Evolutionary conservation across 2,329 filamentous ascomycete genomes (phyloP).

Genomic region (Purpureocillium takamizusanense): DNA sequence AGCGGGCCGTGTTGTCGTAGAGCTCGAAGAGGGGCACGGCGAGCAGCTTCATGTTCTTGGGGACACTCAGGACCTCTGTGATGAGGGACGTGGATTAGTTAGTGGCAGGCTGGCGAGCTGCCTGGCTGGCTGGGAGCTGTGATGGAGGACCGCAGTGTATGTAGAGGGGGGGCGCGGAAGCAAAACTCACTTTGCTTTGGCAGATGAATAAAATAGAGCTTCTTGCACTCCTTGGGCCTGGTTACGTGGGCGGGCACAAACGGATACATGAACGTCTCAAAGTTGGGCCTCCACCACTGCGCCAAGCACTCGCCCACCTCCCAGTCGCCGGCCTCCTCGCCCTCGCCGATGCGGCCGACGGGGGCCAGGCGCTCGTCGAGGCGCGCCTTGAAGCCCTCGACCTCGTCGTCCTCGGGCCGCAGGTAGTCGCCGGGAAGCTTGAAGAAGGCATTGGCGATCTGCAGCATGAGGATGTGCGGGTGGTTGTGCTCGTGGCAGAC

Average conservation of each 20-base stretch:
- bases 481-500: constrained; percentile 99
- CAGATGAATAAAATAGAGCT: constrained; percentile 93
- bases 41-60: constrained; percentile 99
- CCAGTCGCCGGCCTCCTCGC: constrained; percentile 81
- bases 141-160: too few relatives aligned
- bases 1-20: constrained; percentile 92
- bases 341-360: constrained; percentile 77
- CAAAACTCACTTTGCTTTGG: constrained; percentile 70
- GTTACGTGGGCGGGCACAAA: constrained; percentile 96
- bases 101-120: too few relatives aligned
- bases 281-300: constrained; percentile 98
- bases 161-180: too few relatives aligned
- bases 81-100: constrained; percentile 2
- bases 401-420: constrained; percentile 78
- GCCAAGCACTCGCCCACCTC: constrained; percentile 89
- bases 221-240: constrained; percentile 97
- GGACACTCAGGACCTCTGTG: constrained; percentile 84
- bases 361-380: constrained; percentile 91
- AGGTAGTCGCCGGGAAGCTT: constrained; percentile 97
- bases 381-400: constrained; percentile 87
- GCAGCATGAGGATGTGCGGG: constrained; percentile 95
- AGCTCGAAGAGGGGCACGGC: constrained; percentile 95
- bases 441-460: constrained; percentile 99
- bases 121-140: too few relatives aligned
- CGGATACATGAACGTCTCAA: constrained; percentile 99